Evolutionary conservation across 1,139 yeast genomes (phyloP), one percentile per base, ranked within the genome.

Genomic region (Saccharomyces hybrid): DNA sequence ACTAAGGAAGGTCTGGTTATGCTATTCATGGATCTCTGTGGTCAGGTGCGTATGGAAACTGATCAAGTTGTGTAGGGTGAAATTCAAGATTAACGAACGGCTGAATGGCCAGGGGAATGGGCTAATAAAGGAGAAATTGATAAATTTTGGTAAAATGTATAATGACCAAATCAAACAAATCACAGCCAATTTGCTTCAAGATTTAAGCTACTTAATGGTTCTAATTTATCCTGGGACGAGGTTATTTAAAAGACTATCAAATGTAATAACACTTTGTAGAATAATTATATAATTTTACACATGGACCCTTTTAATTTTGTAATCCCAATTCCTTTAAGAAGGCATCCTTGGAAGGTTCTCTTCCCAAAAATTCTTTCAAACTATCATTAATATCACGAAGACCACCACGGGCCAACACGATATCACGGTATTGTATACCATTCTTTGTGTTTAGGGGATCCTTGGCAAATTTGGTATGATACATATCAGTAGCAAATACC

Each of bases 401-500:
- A 5, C 91, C 93, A 58, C 96, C 96, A 61, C 83, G 79, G 27
- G 78, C 79, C 63, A 88, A 75, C 41, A 88, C 81, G 50, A 78
- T 76, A 64, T 85, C 88, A 67, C 95, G 80, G 69, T 88, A 88
- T 57, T 77, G 74, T 46, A 79, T 71, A 53, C 96, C 96, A 55
- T 72, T 77, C 20, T 70, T 69, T 11, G 80, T 75, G 64, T 84
- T 80, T 78, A 86, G 76, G 29, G 95, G 95, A 65, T 84, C 81
- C 1, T 73, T 63, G 58, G 80, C 79, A 74, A 88, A 88, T 64
- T 80, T 79, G n/a, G 87, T 72, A 69, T 85, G 82, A 73, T 80
- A 88, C 69, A 88, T 86, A 69, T 88, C 96, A 5, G 88, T 81
- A 1, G 96, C 95, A 74, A 84, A 88, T 26, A 87, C 96, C 61